Evolutionary conservation across 2,329 filamentous ascomycete species (phyloP).

Genomic region (Talaromyces marneffei): DNA sequence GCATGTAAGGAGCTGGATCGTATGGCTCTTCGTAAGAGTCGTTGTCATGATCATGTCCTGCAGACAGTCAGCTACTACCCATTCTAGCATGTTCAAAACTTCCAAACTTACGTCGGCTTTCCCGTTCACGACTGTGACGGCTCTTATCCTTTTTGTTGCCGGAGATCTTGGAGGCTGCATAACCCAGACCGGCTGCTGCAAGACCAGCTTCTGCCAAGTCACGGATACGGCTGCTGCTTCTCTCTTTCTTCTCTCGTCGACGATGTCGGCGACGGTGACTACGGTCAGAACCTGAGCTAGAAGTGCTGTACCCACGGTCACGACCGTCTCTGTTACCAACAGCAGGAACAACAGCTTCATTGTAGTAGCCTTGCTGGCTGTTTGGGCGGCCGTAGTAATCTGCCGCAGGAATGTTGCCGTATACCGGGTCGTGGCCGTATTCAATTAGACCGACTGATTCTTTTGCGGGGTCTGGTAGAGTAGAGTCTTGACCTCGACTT

Average conservation of each 20-base stretch:
- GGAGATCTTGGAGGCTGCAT: slow-evolving; percentile 53
- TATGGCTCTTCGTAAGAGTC: slow-evolving; percentile 41
- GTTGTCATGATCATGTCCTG: slow-evolving; percentile 27
- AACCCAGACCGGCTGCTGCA: slow-evolving; percentile 52
- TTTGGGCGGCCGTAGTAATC: slow-evolving; percentile 43
- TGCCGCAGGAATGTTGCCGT: slow-evolving; percentile 47
- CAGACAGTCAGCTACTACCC: slow-evolving; percentile 11
- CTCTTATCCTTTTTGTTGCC: slow-evolving; percentile 49
- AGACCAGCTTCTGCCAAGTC: slow-evolving; percentile 50
- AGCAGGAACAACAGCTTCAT: slow-evolving; percentile 40
- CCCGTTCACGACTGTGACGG: slow-evolving; percentile 38
- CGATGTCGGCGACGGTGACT: slow-evolving; percentile 28
- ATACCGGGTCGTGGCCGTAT: slow-evolving; percentile 59
- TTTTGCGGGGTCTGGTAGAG: slow-evolving; percentile 35
- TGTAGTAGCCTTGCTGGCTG: slow-evolving; percentile 36
- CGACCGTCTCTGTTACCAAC: slow-evolving; percentile 35
- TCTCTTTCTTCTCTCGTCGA: slow-evolving; percentile 24
- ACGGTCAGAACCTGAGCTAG: slow-evolving; percentile 33
- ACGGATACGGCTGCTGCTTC: slow-evolving; percentile 37
- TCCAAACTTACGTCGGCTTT: slow-evolving; percentile 43
- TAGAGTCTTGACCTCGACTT: slow-evolving; percentile 38
- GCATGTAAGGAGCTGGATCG: slow-evolving; percentile 33
- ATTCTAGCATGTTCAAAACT: background rate
- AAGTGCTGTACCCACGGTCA: slow-evolving; percentile 35
- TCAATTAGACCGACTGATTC: slow-evolving; percentile 54